Percentiles rank a stretch among this genome's conserved stretches.
phyloP scores from a whole-genome alignment of 2,329 filamentous ascomycete genomes.

The Fusarium redolens region DNA sequence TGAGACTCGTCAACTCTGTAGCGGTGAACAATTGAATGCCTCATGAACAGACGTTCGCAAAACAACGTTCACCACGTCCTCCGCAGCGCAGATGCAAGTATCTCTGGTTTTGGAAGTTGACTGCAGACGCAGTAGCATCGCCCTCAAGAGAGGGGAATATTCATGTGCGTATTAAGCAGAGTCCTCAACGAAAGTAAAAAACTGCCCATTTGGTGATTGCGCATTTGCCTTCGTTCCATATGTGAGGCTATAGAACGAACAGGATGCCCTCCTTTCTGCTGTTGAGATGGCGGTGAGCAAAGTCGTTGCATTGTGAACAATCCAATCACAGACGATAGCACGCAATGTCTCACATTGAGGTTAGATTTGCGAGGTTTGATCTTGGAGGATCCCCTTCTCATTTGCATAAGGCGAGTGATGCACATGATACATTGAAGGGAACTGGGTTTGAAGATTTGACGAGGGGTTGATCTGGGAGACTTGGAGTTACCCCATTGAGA shows the following conservation, averaged over 20 bases:
- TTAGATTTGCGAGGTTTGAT: conserved; percentile 4
- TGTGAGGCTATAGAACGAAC: conserved; percentile 23
- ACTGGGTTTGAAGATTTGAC: neutral
- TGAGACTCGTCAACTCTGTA: conserved; percentile 10
- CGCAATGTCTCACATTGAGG: conserved; percentile 31
- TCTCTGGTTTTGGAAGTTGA: conserved; percentile 28
- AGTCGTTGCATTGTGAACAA: conserved; percentile 3
- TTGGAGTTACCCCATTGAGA: conserved; percentile 1
- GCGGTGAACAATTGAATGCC: conserved; percentile 18
- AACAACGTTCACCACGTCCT: conserved; percentile 17
- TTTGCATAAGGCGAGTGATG: conserved; percentile 18
- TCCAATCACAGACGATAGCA: conserved; percentile 9
- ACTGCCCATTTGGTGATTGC: conserved; percentile 4
- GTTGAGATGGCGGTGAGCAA: conserved; percentile 36
- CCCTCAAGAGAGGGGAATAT: neutral
- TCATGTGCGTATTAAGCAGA: conserved; percentile 2
- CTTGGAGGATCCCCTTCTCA: conserved; percentile 2
- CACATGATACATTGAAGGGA: conserved; percentile 9
- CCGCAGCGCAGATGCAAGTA: conserved; percentile 20
- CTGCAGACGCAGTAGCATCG: conserved; percentile 19
- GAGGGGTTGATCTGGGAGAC: neutral
- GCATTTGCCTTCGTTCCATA: conserved; percentile 4
- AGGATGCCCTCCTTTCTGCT: conserved; percentile 30
- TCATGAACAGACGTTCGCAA: neutral
- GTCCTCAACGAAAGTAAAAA: conserved; percentile 7